Evolutionary conservation across 176 grass and related monocot species (phyloP), one percentile per base, ranked within the genome.

Genomic region (Aechmea fasciata): DNA sequence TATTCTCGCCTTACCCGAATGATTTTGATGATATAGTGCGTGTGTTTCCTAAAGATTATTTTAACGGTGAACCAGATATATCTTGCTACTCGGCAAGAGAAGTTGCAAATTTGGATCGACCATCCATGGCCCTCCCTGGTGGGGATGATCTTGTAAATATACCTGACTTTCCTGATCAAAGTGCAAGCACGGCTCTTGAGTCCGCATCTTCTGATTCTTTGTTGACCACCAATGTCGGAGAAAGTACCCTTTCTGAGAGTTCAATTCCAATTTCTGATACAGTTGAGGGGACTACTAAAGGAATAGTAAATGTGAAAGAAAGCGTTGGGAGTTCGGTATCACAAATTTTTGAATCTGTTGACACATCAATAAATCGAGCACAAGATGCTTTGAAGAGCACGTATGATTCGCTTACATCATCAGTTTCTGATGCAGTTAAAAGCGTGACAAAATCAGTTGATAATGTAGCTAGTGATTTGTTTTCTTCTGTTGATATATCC

Each of bases 351-450:
- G 69, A 96, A 48, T 78, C 72, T 61, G 50, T 89, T 57, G 62
- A 81, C 67, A 87, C 77, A 67, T 79, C 79, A 78, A 53, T 92
- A 3, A 84, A 85, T 79, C 86, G 83, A 75, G 78, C 87, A 24
- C 86, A 97, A 85, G 94, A 87, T 75, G 65, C 82, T 68, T 71
- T 92, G 48, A 90, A 86, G 70, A 79, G 85, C 19, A 83, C 79
- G 7, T 83, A 92, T 71, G 77, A 87, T 65, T 81, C 81, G 64
- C 71, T 97, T 33, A 71, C 80, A 69, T 72, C 83, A 64, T 92
- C 84, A 13, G 87, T 87, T 57, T 85, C 83, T 63, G 84, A 87
- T 28, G 67, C 69, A 18, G 64, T 97, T 57, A 83, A 83, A 55
- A 50, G 70, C 14, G 77, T 73, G 52, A 87, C 79, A 87, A 92